Percentiles rank a stretch among this genome's conserved stretches.
These are phyloP conservation scores for Monilinia laxa DNA, from an alignment of 2,329 filamentous ascomycete genomes.

Conservation along the genomic window DNA sequence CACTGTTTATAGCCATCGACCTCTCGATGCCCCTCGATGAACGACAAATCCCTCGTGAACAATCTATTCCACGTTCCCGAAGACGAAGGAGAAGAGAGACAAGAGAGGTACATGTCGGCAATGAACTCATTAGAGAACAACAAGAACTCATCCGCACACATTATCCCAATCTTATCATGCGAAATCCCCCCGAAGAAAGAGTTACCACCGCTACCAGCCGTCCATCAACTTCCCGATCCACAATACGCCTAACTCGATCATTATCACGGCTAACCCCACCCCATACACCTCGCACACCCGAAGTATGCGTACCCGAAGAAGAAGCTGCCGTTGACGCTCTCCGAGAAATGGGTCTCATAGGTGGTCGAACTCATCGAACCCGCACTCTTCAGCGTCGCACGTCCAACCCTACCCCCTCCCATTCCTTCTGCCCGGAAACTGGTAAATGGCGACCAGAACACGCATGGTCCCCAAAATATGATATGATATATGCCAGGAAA, in stretches of 20 bases:
- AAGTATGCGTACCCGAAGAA: neutral
- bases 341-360: slow-evolving; percentile 18
- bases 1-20: slow-evolving; percentile 70
- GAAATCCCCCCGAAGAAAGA: slow-evolving; percentile 5
- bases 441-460: slow-evolving; percentile 59
- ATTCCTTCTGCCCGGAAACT: slow-evolving; percentile 32
- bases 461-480: slow-evolving; percentile 55
- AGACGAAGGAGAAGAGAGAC: slow-evolving; percentile 34
- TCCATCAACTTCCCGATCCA: neutral
- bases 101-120: slow-evolving; percentile 16
- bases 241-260: neutral
- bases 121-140: slow-evolving; percentile 30
- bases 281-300: neutral
- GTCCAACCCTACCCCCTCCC: slow-evolving; percentile 20
- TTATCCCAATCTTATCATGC: slow-evolving; percentile 28
- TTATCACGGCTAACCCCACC: neutral
- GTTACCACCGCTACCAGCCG: neutral
- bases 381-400: slow-evolving; percentile 5
- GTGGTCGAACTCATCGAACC: neutral
- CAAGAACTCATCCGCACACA: slow-evolving; percentile 33
- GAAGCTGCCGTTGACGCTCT: slow-evolving; percentile 3
- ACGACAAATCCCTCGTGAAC: slow-evolving; percentile 61
- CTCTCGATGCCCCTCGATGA: slow-evolving; percentile 70
- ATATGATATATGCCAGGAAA: slow-evolving; percentile 59
- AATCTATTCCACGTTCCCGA: slow-evolving; percentile 53